Base-by-base conservation (phyloP, 495 filamentous ascomycete genomes). In the Cercophora newfieldiana region DNA sequence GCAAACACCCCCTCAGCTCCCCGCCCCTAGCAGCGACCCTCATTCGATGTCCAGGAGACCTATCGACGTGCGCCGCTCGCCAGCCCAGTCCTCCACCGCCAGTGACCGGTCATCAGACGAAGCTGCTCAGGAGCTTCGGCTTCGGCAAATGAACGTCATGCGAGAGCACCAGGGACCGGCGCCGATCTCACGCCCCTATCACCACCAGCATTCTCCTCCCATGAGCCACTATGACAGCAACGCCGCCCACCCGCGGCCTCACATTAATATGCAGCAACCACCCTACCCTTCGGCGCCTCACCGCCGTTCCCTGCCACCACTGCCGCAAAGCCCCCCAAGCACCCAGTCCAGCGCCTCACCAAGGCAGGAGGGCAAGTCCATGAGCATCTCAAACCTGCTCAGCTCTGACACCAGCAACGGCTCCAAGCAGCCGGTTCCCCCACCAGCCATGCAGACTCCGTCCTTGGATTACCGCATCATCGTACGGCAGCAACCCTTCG, bases 401-500 rank as follows among this genome's bases (percentile, higher is more conserved):
- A 79, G 71, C 65, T 73, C 72, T 50, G 77, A 79, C 61, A 61
- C 29, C 29, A 73, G 63, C 54, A 64, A 67, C 57, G 69, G 70
- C 47, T 65, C 69, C 12, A 74, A 75, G 64, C 69, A 68, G 26
- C 71, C 74, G n/a, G 50, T 71, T 26, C n/a, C 58, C 1, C 54
- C 31, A 18, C 55, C 64, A 16, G 29, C 28, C 4, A 6, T 44
- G 37, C 37, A 44, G 12, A 14, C 64, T 19, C 51, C 68, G 3
- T 55, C 58, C 33, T 69, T 72, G 0, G 69, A 71, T 19, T 72
- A 77, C 66, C 68, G 78, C 31, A 85, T 99, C 50, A 83, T 82
- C 30, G 87, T 99, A 44, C 90, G 95, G 16, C 95, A 99, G 72
- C 95, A 99, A 68, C 95, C 95, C 30, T 81, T 88, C 4, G 93